Conservation (phyloP, 352 stramenopile species). For the Plasmopara halstedii region DNA sequence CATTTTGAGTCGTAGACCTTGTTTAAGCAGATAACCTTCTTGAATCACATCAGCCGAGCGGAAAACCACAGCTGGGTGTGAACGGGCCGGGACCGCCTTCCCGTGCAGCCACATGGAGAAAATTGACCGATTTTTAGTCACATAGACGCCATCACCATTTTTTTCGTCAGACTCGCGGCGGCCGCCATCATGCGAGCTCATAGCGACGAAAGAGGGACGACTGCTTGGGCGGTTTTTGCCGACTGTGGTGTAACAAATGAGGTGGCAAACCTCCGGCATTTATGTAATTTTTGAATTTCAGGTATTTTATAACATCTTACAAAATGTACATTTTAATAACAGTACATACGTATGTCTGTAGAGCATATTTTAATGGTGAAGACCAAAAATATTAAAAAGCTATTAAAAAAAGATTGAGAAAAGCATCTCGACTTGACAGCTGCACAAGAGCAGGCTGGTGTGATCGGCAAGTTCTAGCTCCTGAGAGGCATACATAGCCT, state of each 20-base stretch:
- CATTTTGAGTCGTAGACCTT: constrained; percentile 70
- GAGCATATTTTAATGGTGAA: neutral
- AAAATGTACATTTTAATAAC: neutral
- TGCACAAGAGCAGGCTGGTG: no score
- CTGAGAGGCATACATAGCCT: no score
- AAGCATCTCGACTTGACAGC: no score
- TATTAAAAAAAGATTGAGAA: no score
- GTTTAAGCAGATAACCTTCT: constrained; percentile 80
- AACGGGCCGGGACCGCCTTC: constrained; percentile 47
- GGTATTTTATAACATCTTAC: neutral
- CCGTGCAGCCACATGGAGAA: constrained; percentile 83
- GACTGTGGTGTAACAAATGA: constrained; percentile 8
- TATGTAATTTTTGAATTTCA: neutral
- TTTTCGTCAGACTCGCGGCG: constrained; percentile 15
- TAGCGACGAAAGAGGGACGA: neutral
- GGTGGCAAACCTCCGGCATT: neutral
- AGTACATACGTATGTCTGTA: no score
- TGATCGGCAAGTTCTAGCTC: no score
- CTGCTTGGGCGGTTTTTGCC: constrained; percentile 18
- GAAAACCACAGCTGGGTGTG: constrained; percentile 55
- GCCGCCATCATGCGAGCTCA: constrained; percentile 17
- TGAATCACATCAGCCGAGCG: constrained; percentile 79
- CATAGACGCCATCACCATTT: constrained; percentile 65
- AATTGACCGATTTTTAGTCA: constrained; percentile 78
- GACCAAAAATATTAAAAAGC: no score